Base-by-base conservation (phyloP, 345 rosid genomes). In the Camelina laxa region DNA sequence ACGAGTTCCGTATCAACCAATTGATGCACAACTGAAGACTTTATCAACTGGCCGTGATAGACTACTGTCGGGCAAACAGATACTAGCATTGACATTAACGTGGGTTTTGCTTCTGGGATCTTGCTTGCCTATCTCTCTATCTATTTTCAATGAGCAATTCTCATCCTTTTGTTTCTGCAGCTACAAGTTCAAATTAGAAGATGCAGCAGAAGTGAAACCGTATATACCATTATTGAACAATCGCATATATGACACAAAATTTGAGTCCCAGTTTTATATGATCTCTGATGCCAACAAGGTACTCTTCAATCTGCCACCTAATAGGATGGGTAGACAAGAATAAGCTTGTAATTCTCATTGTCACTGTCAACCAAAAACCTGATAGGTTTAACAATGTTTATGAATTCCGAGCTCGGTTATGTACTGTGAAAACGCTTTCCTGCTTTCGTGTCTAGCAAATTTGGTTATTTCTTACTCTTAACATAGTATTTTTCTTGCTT, bases 241-340 rank as follows among this genome's bases (percentile, higher is more conserved):
- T 84, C 97, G 99, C 67, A 85, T 95, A 68, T 95, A 95, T 81
- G 99, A 95, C 85, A 92, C 86, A 61, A 95, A 90, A 84, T 95
- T 92, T 71, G 98, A 95, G 84, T 95, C 98, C 21, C 99, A 95
- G 60, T 92, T 92, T 86, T 95, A 86, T 80, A 85, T 92, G 91
- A 89, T 95, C 82, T 90, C 93, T 64, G 99, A 95, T 66, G 21
- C 83, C 36, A 95, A 95, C 86, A 92, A 95, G 99, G 99, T 95
- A 79, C 54, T 54, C 44, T 74, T 73, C 56, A 19, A 53, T 51
- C 45, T 58, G 75, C 60, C 60, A 70, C 60, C 38, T 57, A 70
- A 64, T 44, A 35, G 20, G 67, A 51, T 27, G 27, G 59, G 19
- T 22, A n/a, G n/a, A 60, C 56, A 42, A 17, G 51, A 60, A 21